Percentiles rank a stretch among this genome's conserved stretches.
phyloP scores from a whole-genome alignment of 345 rosid genomes.

The Hibiscus syriacus region DNA sequence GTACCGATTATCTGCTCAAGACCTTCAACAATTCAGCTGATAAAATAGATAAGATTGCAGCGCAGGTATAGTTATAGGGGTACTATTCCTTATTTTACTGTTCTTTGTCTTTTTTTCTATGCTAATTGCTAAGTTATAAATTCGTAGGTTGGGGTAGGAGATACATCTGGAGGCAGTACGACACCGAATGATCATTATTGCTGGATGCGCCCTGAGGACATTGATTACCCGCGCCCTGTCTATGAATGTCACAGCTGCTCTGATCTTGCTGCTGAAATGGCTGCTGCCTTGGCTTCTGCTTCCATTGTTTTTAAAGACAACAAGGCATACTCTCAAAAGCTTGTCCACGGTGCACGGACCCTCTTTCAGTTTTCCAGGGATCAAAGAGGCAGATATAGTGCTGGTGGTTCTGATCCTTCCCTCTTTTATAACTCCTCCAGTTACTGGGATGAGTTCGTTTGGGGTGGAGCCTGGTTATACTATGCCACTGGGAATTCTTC shows the following conservation, averaged over 20 bases:
- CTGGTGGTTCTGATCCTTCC: conserved; percentile 48
- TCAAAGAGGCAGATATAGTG: conserved; percentile 76
- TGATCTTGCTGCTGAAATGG: conserved; percentile 97
- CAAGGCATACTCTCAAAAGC: conserved; percentile 85
- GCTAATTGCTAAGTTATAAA: background rate
- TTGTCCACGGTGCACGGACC: conserved; percentile 80
- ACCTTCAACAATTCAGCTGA: conserved; percentile 78
- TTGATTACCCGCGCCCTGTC: conserved; percentile 74
- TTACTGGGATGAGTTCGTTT: conserved; percentile 94
- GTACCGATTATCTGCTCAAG: conserved; percentile 86
- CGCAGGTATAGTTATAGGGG: conserved; percentile 41
- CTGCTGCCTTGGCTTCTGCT: conserved; percentile 90
- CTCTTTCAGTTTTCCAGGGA: conserved; percentile 66
- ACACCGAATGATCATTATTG: conserved; percentile 80
- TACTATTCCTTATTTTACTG: background rate
- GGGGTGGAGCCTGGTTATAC: conserved; percentile 97
- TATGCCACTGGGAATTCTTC: conserved; percentile 77
- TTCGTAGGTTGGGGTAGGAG: conserved; percentile 77
- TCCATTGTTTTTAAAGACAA: conserved; percentile 95
- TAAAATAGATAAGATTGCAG: conserved; percentile 43
- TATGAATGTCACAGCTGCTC: conserved; percentile 66
- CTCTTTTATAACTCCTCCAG: conserved; percentile 70
- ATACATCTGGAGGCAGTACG: conserved; percentile 74
- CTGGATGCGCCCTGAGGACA: conserved; percentile 99
- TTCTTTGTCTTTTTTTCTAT: background rate